A percentile compares a stretch with the other conserved stretches of the same genome.
Evolutionary conservation across 2,329 filamentous ascomycete species (phyloP).

Genomic region (Colletotrichum sp.): DNA sequence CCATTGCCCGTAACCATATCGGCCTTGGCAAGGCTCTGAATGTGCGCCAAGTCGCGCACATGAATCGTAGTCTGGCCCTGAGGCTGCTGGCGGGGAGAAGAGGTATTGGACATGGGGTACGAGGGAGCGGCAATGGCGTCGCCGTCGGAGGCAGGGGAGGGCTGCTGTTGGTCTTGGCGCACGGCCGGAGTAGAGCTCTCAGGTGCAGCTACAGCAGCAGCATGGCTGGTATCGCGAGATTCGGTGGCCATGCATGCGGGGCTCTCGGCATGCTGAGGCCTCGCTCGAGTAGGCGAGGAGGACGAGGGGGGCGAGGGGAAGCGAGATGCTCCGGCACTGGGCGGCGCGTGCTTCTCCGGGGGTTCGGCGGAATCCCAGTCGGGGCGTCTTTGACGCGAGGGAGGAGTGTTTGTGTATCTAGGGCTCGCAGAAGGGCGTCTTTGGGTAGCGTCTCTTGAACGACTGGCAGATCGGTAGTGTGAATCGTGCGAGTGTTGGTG

Average conservation of each 20-base stretch:
- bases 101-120: slow-evolving; percentile 29
- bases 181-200: slow-evolving; percentile 21
- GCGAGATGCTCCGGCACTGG: slow-evolving; percentile 47
- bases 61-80: slow-evolving; percentile 63
- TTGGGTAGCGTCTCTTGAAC: slow-evolving; percentile 29
- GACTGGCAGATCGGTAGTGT: slow-evolving; percentile 42
- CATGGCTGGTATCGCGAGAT: slow-evolving; percentile 15
- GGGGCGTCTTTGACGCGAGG: slow-evolving; percentile 15
- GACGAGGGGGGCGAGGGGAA: slow-evolving; percentile 62
- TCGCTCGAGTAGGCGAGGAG: slow-evolving; percentile 48
- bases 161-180: slow-evolving; percentile 32
- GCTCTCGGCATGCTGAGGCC: slow-evolving; percentile 44
- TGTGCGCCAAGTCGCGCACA: slow-evolving; percentile 88
- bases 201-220: not conserved
- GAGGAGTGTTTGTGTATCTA: slow-evolving; percentile 24
- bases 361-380: slow-evolving; percentile 12
- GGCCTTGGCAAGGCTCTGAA: slow-evolving; percentile 84
- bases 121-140: slow-evolving; percentile 27
- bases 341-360: slow-evolving; percentile 27
- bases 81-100: slow-evolving; percentile 28
- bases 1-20: slow-evolving; percentile 67
- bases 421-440: slow-evolving; percentile 35
- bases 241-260: slow-evolving; percentile 55
- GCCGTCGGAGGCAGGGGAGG: slow-evolving; percentile 41
- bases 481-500: slow-evolving; percentile 53